Evolutionary conservation across 768 basidiomycete species (phyloP), one percentile per base, ranked within the genome.

Genomic region (Neoboletus brunneissimus): DNA sequence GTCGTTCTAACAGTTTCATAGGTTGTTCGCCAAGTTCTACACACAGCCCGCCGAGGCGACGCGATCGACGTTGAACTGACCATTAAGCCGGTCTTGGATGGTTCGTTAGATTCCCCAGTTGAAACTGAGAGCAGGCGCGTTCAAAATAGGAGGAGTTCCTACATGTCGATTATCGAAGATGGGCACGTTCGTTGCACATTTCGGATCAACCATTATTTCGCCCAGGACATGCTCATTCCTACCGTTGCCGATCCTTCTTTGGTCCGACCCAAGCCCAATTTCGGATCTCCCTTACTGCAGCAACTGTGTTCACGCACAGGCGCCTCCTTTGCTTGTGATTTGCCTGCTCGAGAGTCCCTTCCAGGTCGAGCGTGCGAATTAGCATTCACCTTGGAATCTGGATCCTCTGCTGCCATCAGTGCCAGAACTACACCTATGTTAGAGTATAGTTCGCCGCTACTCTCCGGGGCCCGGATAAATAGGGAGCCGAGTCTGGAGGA

Each of bases 1-100:
- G 31, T 41, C 44, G 37, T 64, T 53, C 64, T 72, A 48, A 67
- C 57, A 47, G 40, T 51, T 54, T 38, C 51, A 38, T 65, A 97
- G 94, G 80, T 94, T 58, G 73, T 93, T 51, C 89, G 93, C 31
- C 95, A 95, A 78, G 77, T 96, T 41, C 73, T 98, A 40, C 75
- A 76, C 43, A 83, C 84, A 32, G 78, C 90, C n/a, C 75, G 76
- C 46, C 75, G 68, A 35, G 91, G 91, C 15, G 95, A 97, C 68
- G 85, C 88, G 34, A 81, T 98, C 45, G 94, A 96, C 66, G 72
- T 97, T 53, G 93, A 95, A 9, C 80, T 98, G 22, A 79, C 82
- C 57, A 75, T 91, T 45, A 75, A 69, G 54, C 71, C 73, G 9
- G 61, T 68, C 15, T 59, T 55, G 56, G 70, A 61, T 55, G 64